These are phyloP conservation scores for Leccinum pellstonianum DNA, from an alignment of 768 basidiomycete species.

Conservation along the genomic window DNA sequence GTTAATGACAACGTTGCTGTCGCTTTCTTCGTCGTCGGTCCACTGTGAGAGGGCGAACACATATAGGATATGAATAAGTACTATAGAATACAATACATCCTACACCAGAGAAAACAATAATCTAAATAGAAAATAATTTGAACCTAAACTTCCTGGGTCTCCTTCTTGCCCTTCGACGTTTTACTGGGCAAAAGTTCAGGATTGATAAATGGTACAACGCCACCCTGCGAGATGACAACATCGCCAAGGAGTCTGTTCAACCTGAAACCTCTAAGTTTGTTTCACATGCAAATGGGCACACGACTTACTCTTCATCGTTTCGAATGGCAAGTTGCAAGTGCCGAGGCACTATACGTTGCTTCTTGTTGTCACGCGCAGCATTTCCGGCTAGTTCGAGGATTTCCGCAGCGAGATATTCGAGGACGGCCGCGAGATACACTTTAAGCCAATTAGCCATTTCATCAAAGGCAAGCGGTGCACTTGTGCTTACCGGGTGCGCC, in stretches of 20 bases:
- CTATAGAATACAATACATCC: constrained; percentile 33
- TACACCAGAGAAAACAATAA: constrained; percentile 27
- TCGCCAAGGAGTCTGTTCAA: constrained; percentile 41
- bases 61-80: constrained; percentile 26
- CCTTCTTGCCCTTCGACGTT: constrained; percentile 52
- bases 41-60: background rate
- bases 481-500: constrained; percentile 44
- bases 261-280: constrained; percentile 9
- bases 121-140: constrained; percentile 6
- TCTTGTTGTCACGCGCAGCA: constrained; percentile 55
- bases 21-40: no score
- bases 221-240: constrained; percentile 65
- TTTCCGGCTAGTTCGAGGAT: constrained; percentile 63
- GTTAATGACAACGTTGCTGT: no score
- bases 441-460: background rate
- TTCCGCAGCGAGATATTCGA: constrained; percentile 62
- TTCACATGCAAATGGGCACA: background rate
- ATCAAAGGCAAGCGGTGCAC: no score
- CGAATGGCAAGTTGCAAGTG: constrained; percentile 67
- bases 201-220: constrained; percentile 54
- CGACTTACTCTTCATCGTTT: constrained; percentile 51
- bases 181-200: constrained; percentile 54
- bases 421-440: constrained; percentile 61
- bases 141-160: constrained; percentile 44
- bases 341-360: constrained; percentile 63